These are phyloP conservation scores for Mucor plumbeus DNA, from an alignment of 371 early-diverging fungal species.

Conservation along the genomic window DNA sequence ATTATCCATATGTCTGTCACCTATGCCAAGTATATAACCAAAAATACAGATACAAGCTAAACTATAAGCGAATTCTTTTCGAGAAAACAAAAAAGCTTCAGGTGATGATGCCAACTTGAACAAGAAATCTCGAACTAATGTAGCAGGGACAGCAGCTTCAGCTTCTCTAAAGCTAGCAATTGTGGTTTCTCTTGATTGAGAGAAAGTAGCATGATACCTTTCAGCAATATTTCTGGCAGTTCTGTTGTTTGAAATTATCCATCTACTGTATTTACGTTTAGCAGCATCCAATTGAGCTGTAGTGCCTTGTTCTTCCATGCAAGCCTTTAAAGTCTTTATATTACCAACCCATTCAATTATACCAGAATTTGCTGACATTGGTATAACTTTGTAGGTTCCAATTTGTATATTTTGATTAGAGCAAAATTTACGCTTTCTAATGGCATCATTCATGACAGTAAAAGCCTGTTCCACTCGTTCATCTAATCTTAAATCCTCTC, in stretches of 20 bases:
- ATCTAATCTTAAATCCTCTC: conserved; percentile 83
- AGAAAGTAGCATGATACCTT: conserved; percentile 43
- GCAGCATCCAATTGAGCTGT: conserved; percentile 15
- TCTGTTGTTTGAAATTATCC: conserved; percentile 16
- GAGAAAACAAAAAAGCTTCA: conserved; percentile 66
- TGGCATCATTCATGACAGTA: conserved; percentile 73
- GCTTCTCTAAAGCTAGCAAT: conserved; percentile 47
- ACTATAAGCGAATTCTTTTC: conserved; percentile 64
- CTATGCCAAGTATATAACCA: conserved; percentile 75
- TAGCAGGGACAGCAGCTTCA: conserved; percentile 32
- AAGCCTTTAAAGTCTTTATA: conserved; percentile 55
- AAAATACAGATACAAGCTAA: conserved; percentile 65
- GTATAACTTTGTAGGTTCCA: conserved; percentile 69
- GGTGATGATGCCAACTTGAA: conserved; percentile 63
- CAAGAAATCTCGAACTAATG: conserved; percentile 54
- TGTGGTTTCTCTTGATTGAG: conserved; percentile 52
- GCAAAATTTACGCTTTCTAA: conserved; percentile 61
- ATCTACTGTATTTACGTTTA: conserved; percentile 39
- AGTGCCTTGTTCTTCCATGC: conserved; percentile 43
- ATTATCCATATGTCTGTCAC: conserved; percentile 77
- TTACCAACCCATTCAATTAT: conserved; percentile 69
- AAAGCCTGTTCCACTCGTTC: conserved; percentile 83
- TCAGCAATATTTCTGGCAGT: not conserved
- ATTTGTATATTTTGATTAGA: conserved; percentile 50
- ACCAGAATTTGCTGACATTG: conserved; percentile 69